Conservation (phyloP, 108 stramenopile genomes). For the Conticribra weissflogii region DNA sequence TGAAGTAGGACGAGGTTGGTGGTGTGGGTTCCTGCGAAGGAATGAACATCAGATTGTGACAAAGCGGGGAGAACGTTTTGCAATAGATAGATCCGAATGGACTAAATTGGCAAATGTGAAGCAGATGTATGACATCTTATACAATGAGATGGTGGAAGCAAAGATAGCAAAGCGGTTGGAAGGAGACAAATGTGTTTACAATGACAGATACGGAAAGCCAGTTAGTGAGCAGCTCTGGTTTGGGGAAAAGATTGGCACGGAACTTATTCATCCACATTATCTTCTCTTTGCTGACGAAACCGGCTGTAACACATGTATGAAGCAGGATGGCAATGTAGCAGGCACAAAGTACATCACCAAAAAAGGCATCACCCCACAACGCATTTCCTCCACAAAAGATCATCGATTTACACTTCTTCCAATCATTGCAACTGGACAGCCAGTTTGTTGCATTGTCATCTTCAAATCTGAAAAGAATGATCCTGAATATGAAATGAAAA, state of each 20-base stretch:
- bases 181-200: not conserved
- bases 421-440: not conserved
- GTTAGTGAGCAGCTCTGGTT: not conserved
- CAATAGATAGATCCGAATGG: not conserved
- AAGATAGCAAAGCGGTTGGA: not conserved
- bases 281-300: not conserved
- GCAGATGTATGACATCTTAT: conserved; percentile 1
- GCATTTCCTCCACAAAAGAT: not conserved
- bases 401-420: not conserved
- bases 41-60: not conserved
- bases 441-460: not conserved
- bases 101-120: not conserved
- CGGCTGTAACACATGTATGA: conserved; percentile 1
- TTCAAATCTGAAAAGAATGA: not conserved
- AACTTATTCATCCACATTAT: conserved; percentile 2
- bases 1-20: not conserved
- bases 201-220: not conserved
- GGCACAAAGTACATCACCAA: not conserved
- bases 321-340: not conserved
- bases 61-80: conserved; percentile 1
- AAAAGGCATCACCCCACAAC: not conserved
- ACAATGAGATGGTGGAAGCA: not conserved
- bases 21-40: not conserved
- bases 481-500: not conserved
- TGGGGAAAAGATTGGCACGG: not conserved